Base-by-base conservation (phyloP, 192 early-diverging fungal genomes). In the Gaertneriomyces semiglobifer region DNA sequence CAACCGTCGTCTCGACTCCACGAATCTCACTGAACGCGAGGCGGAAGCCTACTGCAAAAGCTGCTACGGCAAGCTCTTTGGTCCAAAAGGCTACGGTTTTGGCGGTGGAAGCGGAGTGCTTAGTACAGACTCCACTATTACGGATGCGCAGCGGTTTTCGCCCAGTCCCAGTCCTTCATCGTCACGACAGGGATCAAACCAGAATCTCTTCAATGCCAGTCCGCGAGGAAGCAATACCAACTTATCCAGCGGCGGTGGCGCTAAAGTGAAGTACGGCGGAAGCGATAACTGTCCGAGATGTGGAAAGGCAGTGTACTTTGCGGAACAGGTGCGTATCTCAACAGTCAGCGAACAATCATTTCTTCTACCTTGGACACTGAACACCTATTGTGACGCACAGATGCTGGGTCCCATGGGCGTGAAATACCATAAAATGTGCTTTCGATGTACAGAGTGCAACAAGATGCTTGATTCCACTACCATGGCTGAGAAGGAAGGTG, bases 371-470 rank as follows among this genome's bases (percentile, higher is more conserved):
- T 33, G 2, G 25, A 33, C 25, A 50, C 18, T 50, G 48, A 14
- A 50, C 48, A n/a, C 18, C 48, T 2, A n/a, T 14, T 50, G 12
- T 18, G 1, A 14, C 48, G 18, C 12, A 18, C 63, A 81, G 73
- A 64, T 72, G 7, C 41, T 80, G 41, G 81, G 81, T 10, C 81
- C 81, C 3, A 62, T 64, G 14, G 67, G 70, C 18, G 38, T 65
- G 25, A 83, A 83, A 48, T 80, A 76, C 62, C 81, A 83, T 71
- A 80, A 80, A 58, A 19, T 65, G 53, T 82, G 80, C 62, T 79
- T 82, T 63, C 45, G 59, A 42, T 82, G 80, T 60, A 66, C 60
- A 5, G 58, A 58, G 11, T 74, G 73, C 58, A 65, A 59, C 51
- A 77, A 73, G 55, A 10, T 51, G 6, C 12, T 79, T 14, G 80